These are phyloP conservation scores for Acacia pycnantha DNA, from an alignment of 331 rosid genomes.

Conservation along the genomic window DNA sequence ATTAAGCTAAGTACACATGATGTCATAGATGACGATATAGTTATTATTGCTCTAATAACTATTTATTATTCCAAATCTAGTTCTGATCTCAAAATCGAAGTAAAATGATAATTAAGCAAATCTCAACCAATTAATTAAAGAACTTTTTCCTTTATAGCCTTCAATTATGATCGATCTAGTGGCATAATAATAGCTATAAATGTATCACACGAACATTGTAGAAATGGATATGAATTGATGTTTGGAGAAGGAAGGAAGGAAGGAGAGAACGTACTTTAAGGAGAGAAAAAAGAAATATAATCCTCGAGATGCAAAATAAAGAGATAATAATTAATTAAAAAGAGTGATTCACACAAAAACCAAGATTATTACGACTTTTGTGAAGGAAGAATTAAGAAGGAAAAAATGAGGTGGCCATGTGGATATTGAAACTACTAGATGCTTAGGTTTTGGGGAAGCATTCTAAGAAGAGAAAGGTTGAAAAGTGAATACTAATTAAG, in stretches of 20 bases:
- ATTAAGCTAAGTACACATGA: not conserved
- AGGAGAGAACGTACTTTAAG: conserved; percentile 1
- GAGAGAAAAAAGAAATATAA: not conserved
- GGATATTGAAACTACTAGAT: conserved; percentile 58
- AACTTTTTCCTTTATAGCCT: not conserved
- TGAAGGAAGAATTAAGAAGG: not conserved
- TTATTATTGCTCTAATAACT: not conserved
- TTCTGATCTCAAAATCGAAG: not conserved
- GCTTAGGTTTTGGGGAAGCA: conserved; percentile 44
- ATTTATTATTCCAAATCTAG: not conserved
- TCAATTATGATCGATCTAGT: not conserved
- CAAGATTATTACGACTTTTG: not conserved
- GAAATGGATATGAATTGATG: not conserved
- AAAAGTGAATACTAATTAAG: conserved; percentile 45
- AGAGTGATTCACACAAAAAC: not conserved
- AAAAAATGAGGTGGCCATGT: conserved; percentile 51
- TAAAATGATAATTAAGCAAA: not conserved
- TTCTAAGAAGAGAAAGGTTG: conserved; percentile 27
- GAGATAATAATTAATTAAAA: not conserved
- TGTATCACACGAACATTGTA: not conserved
- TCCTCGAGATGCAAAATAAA: not conserved
- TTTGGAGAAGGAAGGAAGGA: not conserved
- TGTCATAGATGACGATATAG: not conserved
- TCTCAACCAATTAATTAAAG: not conserved
- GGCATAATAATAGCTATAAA: not conserved